Percentiles rank a stretch among this genome's conserved stretches.
phyloP scores from a whole-genome alignment of 306 rosid genomes.

The Gleditsia sinensis region DNA sequence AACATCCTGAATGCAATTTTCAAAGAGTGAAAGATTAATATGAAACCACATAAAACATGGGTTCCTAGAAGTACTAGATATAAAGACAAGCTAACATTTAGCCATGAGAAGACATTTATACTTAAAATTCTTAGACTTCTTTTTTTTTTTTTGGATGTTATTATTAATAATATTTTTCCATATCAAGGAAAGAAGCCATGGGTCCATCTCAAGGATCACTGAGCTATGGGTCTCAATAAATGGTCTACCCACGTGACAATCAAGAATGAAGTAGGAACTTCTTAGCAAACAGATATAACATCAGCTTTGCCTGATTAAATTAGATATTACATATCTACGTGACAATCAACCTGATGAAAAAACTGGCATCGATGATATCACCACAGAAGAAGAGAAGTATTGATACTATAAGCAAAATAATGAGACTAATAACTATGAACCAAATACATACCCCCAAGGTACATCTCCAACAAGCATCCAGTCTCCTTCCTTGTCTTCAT shows the following conservation, averaged over 20 bases:
- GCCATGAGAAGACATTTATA: neutral
- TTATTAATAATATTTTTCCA: no score
- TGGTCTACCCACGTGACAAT: no score
- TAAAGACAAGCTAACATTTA: neutral
- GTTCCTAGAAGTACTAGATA: neutral
- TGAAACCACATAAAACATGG: constrained; percentile 18
- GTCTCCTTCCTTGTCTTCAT: constrained; percentile 85
- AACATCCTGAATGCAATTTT: constrained; percentile 66
- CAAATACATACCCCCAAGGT: constrained; percentile 77
- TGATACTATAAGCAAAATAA: neutral
- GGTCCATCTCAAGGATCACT: neutral
- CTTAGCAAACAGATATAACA: neutral
- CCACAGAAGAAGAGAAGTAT: neutral
- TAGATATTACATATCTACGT: neutral
- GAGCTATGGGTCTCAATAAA: neutral
- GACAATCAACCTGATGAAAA: no score
- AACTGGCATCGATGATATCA: neutral
- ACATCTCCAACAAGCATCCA: constrained; percentile 97
- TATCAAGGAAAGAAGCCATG: neutral
- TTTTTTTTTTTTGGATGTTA: neutral
- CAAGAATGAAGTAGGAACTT: neutral
- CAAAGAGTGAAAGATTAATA: constrained; percentile 7
- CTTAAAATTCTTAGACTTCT: no score
- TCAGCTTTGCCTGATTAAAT: neutral
- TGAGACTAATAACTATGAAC: constrained; percentile 2